Percentiles rank a stretch among this genome's conserved stretches.
phyloP scores from a whole-genome alignment of 2,329 filamentous ascomycete species.

The Capronia coronata region DNA sequence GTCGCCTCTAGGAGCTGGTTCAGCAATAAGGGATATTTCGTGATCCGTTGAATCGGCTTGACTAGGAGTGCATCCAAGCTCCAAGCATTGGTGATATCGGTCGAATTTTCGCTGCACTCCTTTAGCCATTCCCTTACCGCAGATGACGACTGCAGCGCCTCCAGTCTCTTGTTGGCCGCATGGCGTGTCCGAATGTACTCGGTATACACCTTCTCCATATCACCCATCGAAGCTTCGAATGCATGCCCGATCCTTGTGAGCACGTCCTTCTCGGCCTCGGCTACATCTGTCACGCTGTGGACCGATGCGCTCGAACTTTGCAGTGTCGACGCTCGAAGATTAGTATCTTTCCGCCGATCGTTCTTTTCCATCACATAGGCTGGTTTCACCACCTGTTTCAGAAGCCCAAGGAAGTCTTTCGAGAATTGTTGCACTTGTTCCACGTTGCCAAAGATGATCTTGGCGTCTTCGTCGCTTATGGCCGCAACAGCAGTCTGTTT shows the following conservation, averaged over 20 bases:
- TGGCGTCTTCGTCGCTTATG: conserved; percentile 75
- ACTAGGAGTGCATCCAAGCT: conserved; percentile 92
- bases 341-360: conserved; percentile 48
- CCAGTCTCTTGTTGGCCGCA: conserved; percentile 56
- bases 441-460: conserved; percentile 85
- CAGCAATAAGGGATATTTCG: conserved; percentile 87
- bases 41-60: conserved; percentile 89
- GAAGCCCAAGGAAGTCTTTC: conserved; percentile 65
- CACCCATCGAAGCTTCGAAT: conserved; percentile 50
- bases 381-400: conserved; percentile 72
- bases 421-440: conserved; percentile 87
- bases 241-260: conserved; percentile 54
- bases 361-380: conserved; percentile 65
- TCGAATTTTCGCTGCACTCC: conserved; percentile 86
- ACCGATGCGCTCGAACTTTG: conserved; percentile 41
- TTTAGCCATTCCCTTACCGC: conserved; percentile 73
- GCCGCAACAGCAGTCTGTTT: conserved; percentile 82
- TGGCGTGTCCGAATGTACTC: conserved; percentile 61
- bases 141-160: conserved; percentile 50
- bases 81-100: conserved; percentile 90
- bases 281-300: conserved; percentile 32
- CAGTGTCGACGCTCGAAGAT: conserved; percentile 41
- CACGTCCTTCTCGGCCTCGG: conserved; percentile 52
- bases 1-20: conserved; percentile 73
- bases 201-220: conserved; percentile 60